Evolutionary conservation across 2,329 filamentous ascomycete species (phyloP).

Genomic region (Anthostomella pinea): DNA sequence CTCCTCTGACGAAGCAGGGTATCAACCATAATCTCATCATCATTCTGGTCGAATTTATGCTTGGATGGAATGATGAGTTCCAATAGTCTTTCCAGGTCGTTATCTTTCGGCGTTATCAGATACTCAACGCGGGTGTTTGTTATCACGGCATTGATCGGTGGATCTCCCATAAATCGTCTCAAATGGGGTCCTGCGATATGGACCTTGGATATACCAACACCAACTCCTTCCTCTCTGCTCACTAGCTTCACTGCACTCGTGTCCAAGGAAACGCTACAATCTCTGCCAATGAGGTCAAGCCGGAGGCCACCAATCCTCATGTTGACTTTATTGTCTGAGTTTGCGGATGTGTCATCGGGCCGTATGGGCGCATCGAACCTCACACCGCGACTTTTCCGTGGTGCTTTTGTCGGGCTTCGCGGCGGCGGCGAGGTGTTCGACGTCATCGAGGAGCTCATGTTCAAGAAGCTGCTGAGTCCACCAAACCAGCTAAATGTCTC

Average conservation of each 20-base stretch:
- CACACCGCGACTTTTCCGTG: conserved; percentile 52
- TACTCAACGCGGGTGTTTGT: conserved; percentile 70
- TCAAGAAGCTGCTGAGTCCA: conserved; percentile 85
- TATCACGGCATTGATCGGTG: conserved; percentile 62
- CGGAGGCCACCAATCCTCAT: conserved; percentile 72
- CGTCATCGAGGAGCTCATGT: conserved; percentile 79
- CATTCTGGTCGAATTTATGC: conserved; percentile 77
- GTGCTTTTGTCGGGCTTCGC: conserved; percentile 34
- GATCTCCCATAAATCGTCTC: conserved; percentile 48
- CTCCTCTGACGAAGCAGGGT: conserved; percentile 81
- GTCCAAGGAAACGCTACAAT: conserved; percentile 70
- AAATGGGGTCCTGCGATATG: conserved; percentile 69
- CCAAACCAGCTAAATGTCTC: conserved; percentile 88
- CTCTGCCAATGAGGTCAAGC: conserved; percentile 73
- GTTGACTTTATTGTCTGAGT: conserved; percentile 66
- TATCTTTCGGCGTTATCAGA: conserved; percentile 67
- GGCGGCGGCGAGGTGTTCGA: conserved; percentile 60
- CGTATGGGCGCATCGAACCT: conserved; percentile 55
- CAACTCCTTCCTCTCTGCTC: conserved; percentile 68
- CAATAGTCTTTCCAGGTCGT: conserved; percentile 77
- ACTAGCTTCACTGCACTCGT: conserved; percentile 82
- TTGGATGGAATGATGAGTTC: conserved; percentile 89
- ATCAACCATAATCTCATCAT: conserved; percentile 93
- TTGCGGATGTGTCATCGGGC: conserved; percentile 44
- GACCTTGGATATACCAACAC: conserved; percentile 72